Base-by-base conservation (phyloP, 2,329 filamentous ascomycete genomes). In the Nothomitra cinnamomea region DNA sequence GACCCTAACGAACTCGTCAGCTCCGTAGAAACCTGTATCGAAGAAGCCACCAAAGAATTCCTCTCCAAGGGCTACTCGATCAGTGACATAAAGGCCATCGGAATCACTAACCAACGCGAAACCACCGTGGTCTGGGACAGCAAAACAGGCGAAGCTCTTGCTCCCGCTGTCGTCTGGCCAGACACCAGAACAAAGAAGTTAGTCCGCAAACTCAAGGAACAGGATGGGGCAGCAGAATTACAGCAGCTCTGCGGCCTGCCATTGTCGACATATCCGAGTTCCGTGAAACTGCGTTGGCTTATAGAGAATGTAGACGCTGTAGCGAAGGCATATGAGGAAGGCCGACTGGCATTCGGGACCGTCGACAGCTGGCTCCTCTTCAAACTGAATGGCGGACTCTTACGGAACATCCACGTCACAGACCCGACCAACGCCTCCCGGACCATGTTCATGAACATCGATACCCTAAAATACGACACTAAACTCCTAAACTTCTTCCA, bases 401-500 rank as follows among this genome's bases (percentile, higher is more conserved):
- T 78, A 56, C 78, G 75, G 52, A 77, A 82, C 54, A 68, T 88
- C 43, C 82, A 86, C 63, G 86, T 94, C 55, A 92, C 88, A 0
- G 88, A 95, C 66, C 80, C 83, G 49, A 87, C 85, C 56, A 95
- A 95, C 65, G 88, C 88, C 19, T 90, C 85, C 53, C 75, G 88
- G 62, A 95, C 88, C 56, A 94, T 94, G 87, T 92, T 95, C 67
- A 89, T 94, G 83, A 87, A 94, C 68, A 74, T 95, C 53, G 76
- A 80, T 60, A 89, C 82, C 10, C 74, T 87, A 56, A 67, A 88
- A 61, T 95, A 94, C 67, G 86, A 90, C 64, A 79, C 87, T 54
- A 74, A 74, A 41, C 75, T 94, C 24, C 71, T 94, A 24, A 70
- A 79, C 22, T 94, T 94, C 70, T 94, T 94, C 67, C 78, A 77